phyloP scores from a whole-genome alignment of 2,329 filamentous ascomycete species.

The Bertia moriformis region DNA sequence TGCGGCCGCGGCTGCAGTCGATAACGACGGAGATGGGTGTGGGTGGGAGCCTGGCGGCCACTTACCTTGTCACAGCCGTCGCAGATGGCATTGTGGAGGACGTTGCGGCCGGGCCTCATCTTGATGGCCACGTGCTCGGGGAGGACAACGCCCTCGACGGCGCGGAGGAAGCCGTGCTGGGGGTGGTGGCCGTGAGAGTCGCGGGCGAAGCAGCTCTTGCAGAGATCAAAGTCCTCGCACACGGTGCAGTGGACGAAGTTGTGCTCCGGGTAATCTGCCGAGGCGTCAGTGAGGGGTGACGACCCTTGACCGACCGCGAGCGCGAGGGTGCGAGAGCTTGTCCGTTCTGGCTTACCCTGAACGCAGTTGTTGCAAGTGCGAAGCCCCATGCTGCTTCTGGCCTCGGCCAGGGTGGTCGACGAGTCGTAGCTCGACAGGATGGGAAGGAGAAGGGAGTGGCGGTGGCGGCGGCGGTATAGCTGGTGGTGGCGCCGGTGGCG shows the following conservation, averaged over 20 bases:
- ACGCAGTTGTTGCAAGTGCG: conserved; percentile 60
- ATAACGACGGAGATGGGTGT: conserved; percentile 1
- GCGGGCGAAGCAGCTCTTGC: conserved; percentile 62
- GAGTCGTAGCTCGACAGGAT: background rate
- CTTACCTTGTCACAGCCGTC: conserved; percentile 72
- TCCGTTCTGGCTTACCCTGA: conserved; percentile 9
- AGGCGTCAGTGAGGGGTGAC: conserved; percentile 6
- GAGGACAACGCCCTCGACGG: conserved; percentile 46
- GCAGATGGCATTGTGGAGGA: conserved; percentile 75
- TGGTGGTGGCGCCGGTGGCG: too few relatives aligned
- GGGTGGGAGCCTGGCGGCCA: conserved; percentile 2
- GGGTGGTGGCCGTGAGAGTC: conserved; percentile 84
- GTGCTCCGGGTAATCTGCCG: conserved; percentile 52
- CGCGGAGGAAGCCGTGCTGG: conserved; percentile 64
- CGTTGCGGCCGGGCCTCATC: conserved; percentile 66
- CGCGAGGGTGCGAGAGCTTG: background rate
- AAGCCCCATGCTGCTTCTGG: conserved; percentile 16
- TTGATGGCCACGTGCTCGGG: conserved; percentile 47
- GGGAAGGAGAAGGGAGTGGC: too few relatives aligned
- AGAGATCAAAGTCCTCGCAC: conserved; percentile 88
- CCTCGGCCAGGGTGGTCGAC: background rate
- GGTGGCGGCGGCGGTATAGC: too few relatives aligned
- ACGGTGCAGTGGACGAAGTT: conserved; percentile 73
- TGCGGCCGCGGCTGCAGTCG: too few relatives aligned
- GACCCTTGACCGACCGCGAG: conserved; percentile 1